Base-by-base conservation (phyloP, 1,139 yeast species). In the Sugiyamaella sp. region DNA sequence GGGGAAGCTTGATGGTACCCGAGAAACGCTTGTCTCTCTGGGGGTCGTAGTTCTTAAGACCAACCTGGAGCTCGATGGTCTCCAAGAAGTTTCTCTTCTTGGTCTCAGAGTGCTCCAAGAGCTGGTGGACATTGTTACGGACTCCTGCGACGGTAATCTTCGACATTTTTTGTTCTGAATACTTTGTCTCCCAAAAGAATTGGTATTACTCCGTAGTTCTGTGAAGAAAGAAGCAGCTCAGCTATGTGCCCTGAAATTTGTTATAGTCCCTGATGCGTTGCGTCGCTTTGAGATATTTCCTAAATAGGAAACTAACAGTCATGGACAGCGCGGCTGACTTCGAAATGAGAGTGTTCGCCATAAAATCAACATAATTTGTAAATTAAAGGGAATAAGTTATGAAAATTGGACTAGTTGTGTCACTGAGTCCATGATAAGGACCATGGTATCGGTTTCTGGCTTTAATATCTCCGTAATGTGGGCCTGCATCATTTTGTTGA, bases 1-100 rank as follows among this genome's bases (percentile, higher is more conserved):
- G 86, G 75, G 99, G 99, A 74, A 95, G 85, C 83, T 86, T 93
- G 82, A 95, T 86, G 75, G 98, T 76, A 84, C 99, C 99, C 77
- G 98, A 91, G 98, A 95, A 95, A 89, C 99, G 98, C 93, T 95
- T 95, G 81, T 95, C 99, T 88, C 99, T 91, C 85, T 95, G 99
- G 77, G 99, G 98, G 80, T 95, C 99, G 82, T 95, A 95, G 96
- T 93, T 93, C 93, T 95, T 95, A 74, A 95, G 86, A 79, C 99
- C 99, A 74, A 95, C 96, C 84, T 95, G 99, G 77, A 95, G 86
- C 83, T 95, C 99, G 74, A 95, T 91, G 80, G 99, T 93, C 86
- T 95, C 99, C 81, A 93, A 87, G 84, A 95, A 95, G 96, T 95
- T 93, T 87, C 99, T 90, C 97, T 93, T 93, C 89, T 93, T 93